Evolutionary conservation across 1,284 basidiomycete species (phyloP), one percentile per base, ranked within the genome.

Genomic region (Ganoderma leucocontextum): DNA sequence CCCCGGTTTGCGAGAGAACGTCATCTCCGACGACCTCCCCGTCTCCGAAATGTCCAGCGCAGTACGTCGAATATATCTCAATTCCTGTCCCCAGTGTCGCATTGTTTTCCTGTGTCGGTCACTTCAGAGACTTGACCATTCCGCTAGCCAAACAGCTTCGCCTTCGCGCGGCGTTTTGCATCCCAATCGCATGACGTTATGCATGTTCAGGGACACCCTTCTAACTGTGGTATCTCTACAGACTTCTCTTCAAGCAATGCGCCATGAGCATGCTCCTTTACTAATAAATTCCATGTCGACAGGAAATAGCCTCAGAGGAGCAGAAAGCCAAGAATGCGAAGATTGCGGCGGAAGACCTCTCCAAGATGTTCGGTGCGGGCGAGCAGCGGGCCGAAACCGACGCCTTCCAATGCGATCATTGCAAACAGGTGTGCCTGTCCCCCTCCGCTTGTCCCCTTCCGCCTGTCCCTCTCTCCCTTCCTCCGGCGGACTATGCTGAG

Each of bases 261-360:
- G 29, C 29, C 29, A 29, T 29, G 29, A 38, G 4, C 38, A 0
- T 25, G 29, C 17, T 8, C 15, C 15, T 35, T 55, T 2, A n/a
- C 38, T 38, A 2, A 60, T 41, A 1, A 9, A 39, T 8, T 4
- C 15, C 0, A 15, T 35, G 29, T 4, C 15, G 44, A 42, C 62
- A 96, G 95, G 97, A 99, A 76, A 95, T 99, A 92, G 97, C 97
- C 2, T 96, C 95, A 0, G 96, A 96, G 76, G 95, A 97, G 75
- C 87, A 95, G 44, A 93, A 95, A 75, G 90, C 91, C 3, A 90
- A 92, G 22, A 92, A 96, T 75, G 88, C 89, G 70, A 93, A 92
- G 76, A 93, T 99, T 72, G 88, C 90, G 65, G 90, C 94, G 74
- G 90, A 95, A 68, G 99, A 99, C 77, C 82, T 99, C 60, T 95